phyloP scores from a whole-genome alignment of 768 basidiomycete species.

The Pleurotus platypus region DNA sequence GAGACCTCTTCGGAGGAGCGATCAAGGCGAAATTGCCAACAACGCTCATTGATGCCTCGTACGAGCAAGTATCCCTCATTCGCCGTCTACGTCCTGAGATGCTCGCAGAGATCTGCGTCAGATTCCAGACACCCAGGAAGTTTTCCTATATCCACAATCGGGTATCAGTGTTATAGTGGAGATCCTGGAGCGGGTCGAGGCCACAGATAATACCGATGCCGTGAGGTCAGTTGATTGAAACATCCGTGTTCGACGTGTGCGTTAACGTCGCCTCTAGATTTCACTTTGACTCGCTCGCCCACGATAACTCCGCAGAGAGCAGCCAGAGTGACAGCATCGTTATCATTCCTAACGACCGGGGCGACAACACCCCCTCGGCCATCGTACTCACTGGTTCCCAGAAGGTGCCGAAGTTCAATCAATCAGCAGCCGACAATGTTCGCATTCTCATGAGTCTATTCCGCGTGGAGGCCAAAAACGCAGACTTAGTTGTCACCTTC shows the following conservation, averaged over 20 bases:
- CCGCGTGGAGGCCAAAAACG: slow-evolving; percentile 63
- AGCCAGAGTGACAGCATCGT: slow-evolving; percentile 39
- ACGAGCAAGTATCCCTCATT: slow-evolving; percentile 23
- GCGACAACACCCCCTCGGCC: slow-evolving; percentile 53
- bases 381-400: slow-evolving; percentile 70
- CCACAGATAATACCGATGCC: slow-evolving; percentile 53
- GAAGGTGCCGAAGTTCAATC: slow-evolving; percentile 74
- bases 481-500: slow-evolving; percentile 82
- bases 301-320: slow-evolving; percentile 78
- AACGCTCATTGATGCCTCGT: slow-evolving; percentile 83
- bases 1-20: slow-evolving; percentile 83
- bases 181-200: slow-evolving; percentile 70
- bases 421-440: slow-evolving; percentile 57
- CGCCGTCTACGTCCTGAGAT: neutral
- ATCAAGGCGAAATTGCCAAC: slow-evolving; percentile 59
- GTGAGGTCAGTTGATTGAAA: slow-evolving; percentile 49
- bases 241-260: slow-evolving; percentile 9
- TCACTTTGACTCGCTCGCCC: slow-evolving; percentile 86
- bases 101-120: slow-evolving; percentile 57
- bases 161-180: slow-evolving; percentile 80
- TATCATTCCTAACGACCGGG: slow-evolving; percentile 36
- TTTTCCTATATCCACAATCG: slow-evolving; percentile 71
- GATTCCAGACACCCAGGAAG: slow-evolving; percentile 94
- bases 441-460: slow-evolving; percentile 79
- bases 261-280: slow-evolving; percentile 48